Percentiles rank a stretch among this genome's conserved stretches.
Evolutionary conservation across 305 asterid species (phyloP).

Genomic region (Fraxinus greggii): DNA sequence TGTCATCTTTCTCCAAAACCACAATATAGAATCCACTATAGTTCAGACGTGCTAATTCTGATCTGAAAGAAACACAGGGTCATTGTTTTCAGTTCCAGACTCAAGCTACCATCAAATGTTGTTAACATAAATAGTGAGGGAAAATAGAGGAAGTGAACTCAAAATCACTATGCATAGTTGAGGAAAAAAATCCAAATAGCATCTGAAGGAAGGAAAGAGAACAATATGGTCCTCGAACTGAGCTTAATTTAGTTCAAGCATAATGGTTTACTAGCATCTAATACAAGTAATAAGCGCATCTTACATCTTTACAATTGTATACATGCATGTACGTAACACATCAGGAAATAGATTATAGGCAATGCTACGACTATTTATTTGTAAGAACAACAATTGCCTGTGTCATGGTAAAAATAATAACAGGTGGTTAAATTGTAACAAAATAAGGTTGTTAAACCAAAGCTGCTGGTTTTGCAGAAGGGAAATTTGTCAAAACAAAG

Average conservation of each 20-base stretch:
- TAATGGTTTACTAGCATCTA: not conserved
- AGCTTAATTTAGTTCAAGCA: not conserved
- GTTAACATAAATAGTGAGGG: not conserved
- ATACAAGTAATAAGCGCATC: not conserved
- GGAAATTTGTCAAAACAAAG: not conserved
- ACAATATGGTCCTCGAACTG: not conserved
- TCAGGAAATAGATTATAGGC: not conserved
- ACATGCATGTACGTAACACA: not conserved
- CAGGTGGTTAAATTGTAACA: not conserved
- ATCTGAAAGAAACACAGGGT: too few relatives aligned
- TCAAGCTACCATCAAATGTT: not conserved
- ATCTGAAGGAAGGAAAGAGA: slow-evolving; percentile 3
- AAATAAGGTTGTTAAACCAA: not conserved
- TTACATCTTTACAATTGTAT: not conserved
- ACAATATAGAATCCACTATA: too few relatives aligned
- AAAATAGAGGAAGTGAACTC: not conserved
- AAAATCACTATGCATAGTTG: not conserved
- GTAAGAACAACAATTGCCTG: not conserved
- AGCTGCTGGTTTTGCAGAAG: not conserved
- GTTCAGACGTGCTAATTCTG: too few relatives aligned
- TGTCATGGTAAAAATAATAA: not conserved
- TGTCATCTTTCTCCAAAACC: too few relatives aligned
- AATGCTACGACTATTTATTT: not conserved
- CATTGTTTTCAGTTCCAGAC: too few relatives aligned
- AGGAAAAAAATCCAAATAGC: not conserved